A percentile compares a stretch with the other conserved stretches of the same genome.
These are phyloP conservation scores for Ogataea neopini DNA, from an alignment of 805 yeast genomes.

Conservation along the genomic window DNA sequence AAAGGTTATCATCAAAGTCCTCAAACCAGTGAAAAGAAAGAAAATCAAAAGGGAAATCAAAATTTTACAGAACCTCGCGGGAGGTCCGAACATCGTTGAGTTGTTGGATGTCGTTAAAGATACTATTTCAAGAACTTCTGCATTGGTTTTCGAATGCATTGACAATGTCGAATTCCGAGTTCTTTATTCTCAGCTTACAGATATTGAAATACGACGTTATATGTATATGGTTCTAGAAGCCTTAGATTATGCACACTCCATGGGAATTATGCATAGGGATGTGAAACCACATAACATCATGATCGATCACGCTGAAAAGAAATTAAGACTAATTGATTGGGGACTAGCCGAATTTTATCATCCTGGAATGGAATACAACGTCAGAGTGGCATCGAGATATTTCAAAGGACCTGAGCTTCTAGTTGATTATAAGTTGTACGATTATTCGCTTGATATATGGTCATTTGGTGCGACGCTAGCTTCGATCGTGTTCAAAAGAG, in stretches of 20 bases:
- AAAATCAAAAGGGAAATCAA: conserved; percentile 89
- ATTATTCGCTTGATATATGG: conserved; percentile 91
- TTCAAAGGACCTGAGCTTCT: conserved; percentile 92
- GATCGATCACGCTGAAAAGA: conserved; percentile 79
- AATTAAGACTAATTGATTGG: conserved; percentile 87
- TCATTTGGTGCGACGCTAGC: conserved; percentile 93
- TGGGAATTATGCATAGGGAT: conserved; percentile 96
- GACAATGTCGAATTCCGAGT: conserved; percentile 81
- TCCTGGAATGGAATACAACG: conserved; percentile 85
- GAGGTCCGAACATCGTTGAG: conserved; percentile 80
- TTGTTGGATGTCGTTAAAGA: conserved; percentile 82
- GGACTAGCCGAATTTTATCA: conserved; percentile 95
- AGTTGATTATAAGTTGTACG: conserved; percentile 84
- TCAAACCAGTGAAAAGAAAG: conserved; percentile 91
- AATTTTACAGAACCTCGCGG: conserved; percentile 79
- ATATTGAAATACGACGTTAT: conserved; percentile 76
- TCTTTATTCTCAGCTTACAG: conserved; percentile 76
- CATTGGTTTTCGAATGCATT: conserved; percentile 81
- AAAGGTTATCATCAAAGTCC: conserved; percentile 80
- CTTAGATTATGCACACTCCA: conserved; percentile 85
- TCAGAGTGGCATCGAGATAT: conserved; percentile 89
- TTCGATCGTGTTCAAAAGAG: conserved; percentile 84
- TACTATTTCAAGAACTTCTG: conserved; percentile 78
- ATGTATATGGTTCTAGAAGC: conserved; percentile 81
- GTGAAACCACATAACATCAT: conserved; percentile 95